Evolutionary conservation across 768 basidiomycete genomes (phyloP), one percentile per base, ranked within the genome.

Genomic region (Chalciporus piperatus): DNA sequence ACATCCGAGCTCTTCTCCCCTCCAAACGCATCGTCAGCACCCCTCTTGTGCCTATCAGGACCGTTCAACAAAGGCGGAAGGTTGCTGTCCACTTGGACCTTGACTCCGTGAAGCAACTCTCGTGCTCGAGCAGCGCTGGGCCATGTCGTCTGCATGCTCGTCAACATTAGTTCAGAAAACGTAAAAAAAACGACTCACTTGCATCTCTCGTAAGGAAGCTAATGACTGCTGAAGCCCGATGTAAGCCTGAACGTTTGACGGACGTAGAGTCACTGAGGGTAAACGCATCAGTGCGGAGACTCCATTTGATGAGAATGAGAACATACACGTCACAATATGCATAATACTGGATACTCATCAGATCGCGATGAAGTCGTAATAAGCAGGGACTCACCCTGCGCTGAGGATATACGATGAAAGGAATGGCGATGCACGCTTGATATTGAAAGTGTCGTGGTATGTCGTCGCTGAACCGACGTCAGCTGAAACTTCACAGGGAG

Each of bases 301-400:
- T 42, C 6, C 7, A 46, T 52, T 28, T 8, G 16, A 5, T n/a
- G 35, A 30, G 39, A 46, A 68, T n/a, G 35, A 30, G 39, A 46
- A 68, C 84, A 55, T 67, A 88, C 89, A 62, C 16, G 86, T 87
- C 58, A 87, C 71, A 39, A 89, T 78, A 60, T 91, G 87, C 87
- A 89, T 88, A 59, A 90, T 85, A 25, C 89, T 89, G 62, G 19
- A 43, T 52, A 43, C 35, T 50, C 6, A 27, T 55, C 35, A 54
- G 50, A 52, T 33, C 13, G 7, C 19, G 11, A 22, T 9, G 35
- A 6, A 50, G n/a, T 37, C 5, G 4, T 19, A 38, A 47, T 38
- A n/a, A 14, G 23, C 43, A 35, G 32, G 39, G 25, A 71, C 86
- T 58, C 67, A 90, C 88, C 85, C 83, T 50, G 88, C 82, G 56